Percentiles rank a stretch among this genome's conserved stretches.
Conservation (phyloP, 2,329 filamentous ascomycete species). For the Pseudopyrenochaeta lycopersici region DNA sequence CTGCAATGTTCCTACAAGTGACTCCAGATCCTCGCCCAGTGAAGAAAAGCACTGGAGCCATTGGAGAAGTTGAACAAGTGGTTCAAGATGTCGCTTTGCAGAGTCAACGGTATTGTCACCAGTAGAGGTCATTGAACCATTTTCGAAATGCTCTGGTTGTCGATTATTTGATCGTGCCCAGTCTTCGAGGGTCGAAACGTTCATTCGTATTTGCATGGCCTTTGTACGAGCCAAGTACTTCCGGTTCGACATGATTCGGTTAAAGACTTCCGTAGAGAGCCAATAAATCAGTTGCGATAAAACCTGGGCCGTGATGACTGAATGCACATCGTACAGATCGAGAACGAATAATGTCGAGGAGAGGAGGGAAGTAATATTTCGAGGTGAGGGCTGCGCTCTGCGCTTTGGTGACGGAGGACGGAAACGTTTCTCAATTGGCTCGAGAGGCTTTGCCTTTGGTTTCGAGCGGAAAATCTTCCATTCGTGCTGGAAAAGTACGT, state of each 20-base stretch:
- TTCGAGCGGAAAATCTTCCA: constrained; percentile 98
- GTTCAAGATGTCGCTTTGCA: constrained; percentile 83
- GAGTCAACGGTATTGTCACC: constrained; percentile 90
- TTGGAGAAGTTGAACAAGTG: constrained; percentile 91
- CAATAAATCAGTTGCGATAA: constrained; percentile 94
- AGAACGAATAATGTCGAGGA: constrained; percentile 97
- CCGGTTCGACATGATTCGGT: constrained; percentile 94
- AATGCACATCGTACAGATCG: constrained; percentile 98
- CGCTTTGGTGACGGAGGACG: constrained; percentile 93
- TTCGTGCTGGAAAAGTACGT: constrained; percentile 96
- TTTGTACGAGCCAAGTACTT: constrained; percentile 96
- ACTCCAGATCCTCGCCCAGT: constrained; percentile 87
- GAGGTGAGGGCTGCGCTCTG: constrained; percentile 87
- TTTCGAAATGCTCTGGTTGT: constrained; percentile 93
- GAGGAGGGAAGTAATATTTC: constrained; percentile 93
- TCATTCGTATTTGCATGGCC: constrained; percentile 99
- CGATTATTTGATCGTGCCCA: constrained; percentile 95
- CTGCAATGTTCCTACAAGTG: constrained; percentile 85
- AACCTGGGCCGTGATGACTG: constrained; percentile 92
- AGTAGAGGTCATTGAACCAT: constrained; percentile 83
- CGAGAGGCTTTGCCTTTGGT: constrained; percentile 81
- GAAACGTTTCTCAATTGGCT: constrained; percentile 89
- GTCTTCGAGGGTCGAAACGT: constrained; percentile 92
- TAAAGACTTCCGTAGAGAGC: constrained; percentile 96
- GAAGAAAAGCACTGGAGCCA: constrained; percentile 99